Base-by-base conservation (phyloP, 306 rosid genomes). In the Canavalia ensiformis region DNA sequence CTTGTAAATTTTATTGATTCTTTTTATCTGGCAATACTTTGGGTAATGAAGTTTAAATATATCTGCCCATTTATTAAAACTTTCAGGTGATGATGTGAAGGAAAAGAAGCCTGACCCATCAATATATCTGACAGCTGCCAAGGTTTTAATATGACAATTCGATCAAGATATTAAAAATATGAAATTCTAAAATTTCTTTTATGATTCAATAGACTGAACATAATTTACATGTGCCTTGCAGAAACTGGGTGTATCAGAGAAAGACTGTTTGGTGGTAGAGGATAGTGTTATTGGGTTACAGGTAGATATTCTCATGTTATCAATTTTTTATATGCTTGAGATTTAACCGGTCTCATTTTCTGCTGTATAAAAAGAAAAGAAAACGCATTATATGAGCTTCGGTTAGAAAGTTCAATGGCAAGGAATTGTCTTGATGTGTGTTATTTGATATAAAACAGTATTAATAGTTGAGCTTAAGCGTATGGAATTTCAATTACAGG, bases 21-120 rank as follows among this genome's bases (percentile, higher is more conserved):
- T 63, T 54, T 50, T 62, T 30, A 41, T 41, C 42, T n/a, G 62
- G 4, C 13, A 44, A 18, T 79, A 25, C 25, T 54, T 66, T 44
- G 47, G 29, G 11, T 64, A 55, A 33, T 54, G 45, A 3, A 60
- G 52, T 68, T 68, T 10, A 64, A 55, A 28, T 84, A 28, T 51
- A 31, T 28, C 13, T 44, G 50, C 47, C 70, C 66, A 30, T 65
- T 49, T 52, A 6, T 64, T 81, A 68, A 6, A 66, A 10, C 82
- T 79, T 88, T 62, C 85, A 95, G 99, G 98, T 58, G 98, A 95
- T 85, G 99, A 95, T 87, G 98, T 95, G 81, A 95, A 93, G 86
- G 90, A 87, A 86, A 95, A 95, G 90, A 95, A 95, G 83, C 99
- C 99, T 6, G 94, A 93, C 80, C 98, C 99, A 33, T 90, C 94